phyloP scores from a whole-genome alignment of 2,329 filamentous ascomycete genomes.

The Colletotrichum acutatum region DNA sequence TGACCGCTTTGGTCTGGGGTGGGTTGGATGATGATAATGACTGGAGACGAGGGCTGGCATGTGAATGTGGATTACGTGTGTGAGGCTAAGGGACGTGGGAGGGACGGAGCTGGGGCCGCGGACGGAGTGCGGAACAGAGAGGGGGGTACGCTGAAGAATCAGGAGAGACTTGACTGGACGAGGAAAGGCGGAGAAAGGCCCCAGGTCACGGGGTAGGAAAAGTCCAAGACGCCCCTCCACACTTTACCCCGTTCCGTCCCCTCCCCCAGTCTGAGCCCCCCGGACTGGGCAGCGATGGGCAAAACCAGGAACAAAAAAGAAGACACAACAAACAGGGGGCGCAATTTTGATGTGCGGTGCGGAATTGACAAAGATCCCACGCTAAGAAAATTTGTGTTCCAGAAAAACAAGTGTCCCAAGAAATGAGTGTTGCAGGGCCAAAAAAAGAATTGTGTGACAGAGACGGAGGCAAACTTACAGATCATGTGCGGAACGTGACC shows the following conservation, averaged over 20 bases:
- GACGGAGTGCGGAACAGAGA: neutral
- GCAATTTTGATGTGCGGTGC: conserved; percentile 2
- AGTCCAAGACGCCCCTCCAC: conserved; percentile 18
- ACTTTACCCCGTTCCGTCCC: conserved; percentile 26
- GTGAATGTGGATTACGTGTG: conserved; percentile 37
- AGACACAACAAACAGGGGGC: conserved; percentile 16
- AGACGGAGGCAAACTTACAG: conserved; percentile 52
- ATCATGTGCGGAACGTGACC: conserved; percentile 60
- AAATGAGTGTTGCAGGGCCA: neutral
- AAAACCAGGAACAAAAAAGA: conserved; percentile 12
- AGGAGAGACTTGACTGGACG: conserved; percentile 7
- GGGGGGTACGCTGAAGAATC: conserved; percentile 12
- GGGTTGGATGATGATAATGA: conserved; percentile 10
- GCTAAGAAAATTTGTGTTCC: neutral
- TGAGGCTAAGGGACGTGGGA: conserved; percentile 28
- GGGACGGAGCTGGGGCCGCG: conserved; percentile 30
- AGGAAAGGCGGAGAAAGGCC: conserved; percentile 20
- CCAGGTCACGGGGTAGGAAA: conserved; percentile 31
- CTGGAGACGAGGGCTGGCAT: conserved; percentile 33
- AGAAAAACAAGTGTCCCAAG: neutral
- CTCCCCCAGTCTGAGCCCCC: conserved; percentile 26
- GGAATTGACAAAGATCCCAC: neutral
- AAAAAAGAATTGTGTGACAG: neutral
- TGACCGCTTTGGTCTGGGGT: neutral
- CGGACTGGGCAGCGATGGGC: conserved; percentile 22